Evolutionary conservation across 2,329 filamentous ascomycete species (phyloP).

Genomic region (Claviceps purpurea): DNA sequence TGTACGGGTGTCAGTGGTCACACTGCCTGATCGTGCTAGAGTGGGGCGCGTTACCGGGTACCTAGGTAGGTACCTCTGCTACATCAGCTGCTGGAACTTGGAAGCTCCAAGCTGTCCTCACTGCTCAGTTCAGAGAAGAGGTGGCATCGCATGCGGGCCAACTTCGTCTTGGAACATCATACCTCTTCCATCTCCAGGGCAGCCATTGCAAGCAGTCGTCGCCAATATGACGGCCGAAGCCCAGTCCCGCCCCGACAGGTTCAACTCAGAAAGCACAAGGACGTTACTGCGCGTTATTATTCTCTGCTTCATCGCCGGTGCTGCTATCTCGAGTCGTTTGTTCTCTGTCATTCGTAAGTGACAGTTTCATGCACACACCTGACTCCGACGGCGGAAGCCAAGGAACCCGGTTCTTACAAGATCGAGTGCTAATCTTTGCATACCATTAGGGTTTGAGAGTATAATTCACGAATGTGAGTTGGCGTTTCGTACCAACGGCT

Average conservation of each 20-base stretch:
- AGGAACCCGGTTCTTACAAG: background rate
- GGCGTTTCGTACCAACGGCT: background rate
- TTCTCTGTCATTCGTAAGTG: slow-evolving; percentile 94
- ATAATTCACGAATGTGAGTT: slow-evolving; percentile 98
- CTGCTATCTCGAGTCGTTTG: slow-evolving; percentile 81
- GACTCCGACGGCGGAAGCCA: background rate
- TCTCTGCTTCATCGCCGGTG: slow-evolving; percentile 77
- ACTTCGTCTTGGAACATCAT: slow-evolving; percentile 17
- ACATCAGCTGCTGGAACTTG: background rate
- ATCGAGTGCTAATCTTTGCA: slow-evolving; percentile 17
- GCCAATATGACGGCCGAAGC: slow-evolving; percentile 31
- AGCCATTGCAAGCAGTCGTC: slow-evolving; percentile 18
- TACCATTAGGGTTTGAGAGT: slow-evolving; percentile 70
- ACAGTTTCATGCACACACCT: slow-evolving; percentile 3
- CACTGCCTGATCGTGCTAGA: background rate
- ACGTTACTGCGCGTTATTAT: slow-evolving; percentile 82
- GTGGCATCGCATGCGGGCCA: background rate
- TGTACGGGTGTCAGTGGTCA: no score
- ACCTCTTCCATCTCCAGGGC: slow-evolving; percentile 20
- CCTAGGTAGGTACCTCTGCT: background rate
- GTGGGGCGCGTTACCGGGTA: no score
- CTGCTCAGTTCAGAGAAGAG: slow-evolving; percentile 5
- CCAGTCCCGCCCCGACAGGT: slow-evolving; percentile 54
- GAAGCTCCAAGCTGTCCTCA: slow-evolving; percentile 35
- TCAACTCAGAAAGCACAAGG: slow-evolving; percentile 69